Base-by-base conservation (phyloP, 2,329 filamentous ascomycete genomes). In the Pyrenochaeta sp. region DNA sequence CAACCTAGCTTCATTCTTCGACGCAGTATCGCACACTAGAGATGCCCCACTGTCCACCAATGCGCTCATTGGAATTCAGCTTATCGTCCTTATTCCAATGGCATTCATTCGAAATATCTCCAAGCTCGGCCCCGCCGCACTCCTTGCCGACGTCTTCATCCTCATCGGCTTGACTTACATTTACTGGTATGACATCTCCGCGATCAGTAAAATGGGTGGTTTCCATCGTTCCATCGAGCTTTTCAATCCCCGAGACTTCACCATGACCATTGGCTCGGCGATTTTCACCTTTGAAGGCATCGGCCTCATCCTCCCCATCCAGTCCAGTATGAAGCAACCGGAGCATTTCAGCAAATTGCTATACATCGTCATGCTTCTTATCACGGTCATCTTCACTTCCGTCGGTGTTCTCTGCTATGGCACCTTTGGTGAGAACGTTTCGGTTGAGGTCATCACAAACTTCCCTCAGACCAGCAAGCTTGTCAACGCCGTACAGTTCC, bases 221-320 rank as follows among this genome's bases (percentile, higher is more conserved):
- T 78, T 88, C 47, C 81, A 86, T 56, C 77, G 82, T 0, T 84
- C 82, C 0, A 86, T 91, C n/a, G 78, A 80, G 45, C 78, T 90
- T 12, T 91, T 91, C 81, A 91, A 91, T 72, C 85, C 89, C 0
- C 77, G 80, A 21, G 81, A 84, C 50, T 91, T 88, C 69, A 88
- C 89, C 0, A 78, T 91, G 48, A 91, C 88, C 21, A 83, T 92
- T 42, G 89, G 89, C 46, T 85, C 87, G 1, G 86, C 88, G 32
- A 91, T 92, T 67, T 92, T 91, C 76, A 91, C 89, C 0, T 92
- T 91, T 63, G 89, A 92, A 70, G 89, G 89, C 42, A 91, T 92
- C 41, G 89, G 89, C 1, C 83, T 92, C 20, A 90, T 92, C 58
- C 78, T 92, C 7, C 89, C 89, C 0, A 92, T 92, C 48, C 88